phyloP scores from a whole-genome alignment of 192 early-diverging fungal species.

The Paraglomus occultum region DNA sequence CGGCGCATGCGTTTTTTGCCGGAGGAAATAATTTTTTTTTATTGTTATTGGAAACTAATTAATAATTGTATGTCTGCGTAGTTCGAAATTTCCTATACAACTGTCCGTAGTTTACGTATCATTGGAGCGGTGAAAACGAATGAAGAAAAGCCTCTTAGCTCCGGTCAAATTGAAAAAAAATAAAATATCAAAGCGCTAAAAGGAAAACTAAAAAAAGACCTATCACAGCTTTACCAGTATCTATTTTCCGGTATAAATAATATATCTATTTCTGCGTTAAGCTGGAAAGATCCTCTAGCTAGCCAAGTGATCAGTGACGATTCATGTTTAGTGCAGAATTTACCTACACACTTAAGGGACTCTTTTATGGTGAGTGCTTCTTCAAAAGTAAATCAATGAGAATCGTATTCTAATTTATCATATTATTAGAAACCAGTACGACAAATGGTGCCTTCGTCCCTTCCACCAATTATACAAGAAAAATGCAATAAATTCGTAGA shows the following conservation, averaged over 20 bases:
- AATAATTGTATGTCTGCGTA: slow-evolving; percentile 20
- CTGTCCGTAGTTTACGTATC: slow-evolving; percentile 11
- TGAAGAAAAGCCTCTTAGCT: slow-evolving; percentile 12
- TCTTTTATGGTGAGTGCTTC: neutral
- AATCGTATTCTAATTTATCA: slow-evolving; percentile 9
- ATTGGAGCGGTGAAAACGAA: slow-evolving; percentile 18
- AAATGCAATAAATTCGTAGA: neutral
- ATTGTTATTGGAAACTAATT: slow-evolving; percentile 11
- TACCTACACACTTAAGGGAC: neutral
- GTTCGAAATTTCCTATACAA: slow-evolving; percentile 26
- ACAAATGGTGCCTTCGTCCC: neutral
- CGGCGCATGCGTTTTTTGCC: slow-evolving; percentile 1
- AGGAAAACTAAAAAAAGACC: slow-evolving; percentile 13
- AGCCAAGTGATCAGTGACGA: slow-evolving; percentile 13
- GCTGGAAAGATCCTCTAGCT: slow-evolving; percentile 9
- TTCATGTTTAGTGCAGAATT: slow-evolving; percentile 8
- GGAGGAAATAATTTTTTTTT: slow-evolving; percentile 2
- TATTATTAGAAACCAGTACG: neutral
- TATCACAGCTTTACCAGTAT: slow-evolving; percentile 1
- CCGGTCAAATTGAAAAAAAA: neutral
- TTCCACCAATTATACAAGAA: neutral
- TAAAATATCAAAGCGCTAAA: slow-evolving; percentile 15
- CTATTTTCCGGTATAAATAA: slow-evolving; percentile 7
- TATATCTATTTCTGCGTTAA: slow-evolving; percentile 1
- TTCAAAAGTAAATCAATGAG: neutral